Evolutionary conservation across 2,329 filamentous ascomycete genomes (phyloP).

Genomic region (Arthroderma sp.): DNA sequence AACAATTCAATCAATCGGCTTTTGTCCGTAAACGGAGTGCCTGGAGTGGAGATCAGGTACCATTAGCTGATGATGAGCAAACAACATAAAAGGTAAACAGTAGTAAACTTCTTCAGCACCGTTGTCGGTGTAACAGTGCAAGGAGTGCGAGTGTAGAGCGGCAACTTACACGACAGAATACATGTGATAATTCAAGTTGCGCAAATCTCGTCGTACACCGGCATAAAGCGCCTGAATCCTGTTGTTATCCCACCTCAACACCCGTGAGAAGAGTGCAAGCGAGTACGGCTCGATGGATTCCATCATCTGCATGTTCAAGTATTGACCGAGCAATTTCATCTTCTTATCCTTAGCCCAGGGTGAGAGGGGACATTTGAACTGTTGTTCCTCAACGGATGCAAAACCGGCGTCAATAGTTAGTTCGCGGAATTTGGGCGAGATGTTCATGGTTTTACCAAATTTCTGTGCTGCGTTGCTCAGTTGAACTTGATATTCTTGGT

Average conservation of each 20-base stretch:
- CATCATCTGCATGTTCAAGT: slow-evolving; percentile 13
- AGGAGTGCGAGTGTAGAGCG: background rate
- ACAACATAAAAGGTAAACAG: background rate
- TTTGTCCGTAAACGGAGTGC: slow-evolving; percentile 9
- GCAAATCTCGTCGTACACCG: slow-evolving; percentile 8
- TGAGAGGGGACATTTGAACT: slow-evolving; percentile 24
- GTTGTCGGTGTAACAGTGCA: background rate
- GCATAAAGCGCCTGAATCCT: slow-evolving; percentile 9
- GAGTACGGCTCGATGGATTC: slow-evolving; percentile 16
- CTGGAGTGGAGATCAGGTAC: background rate
- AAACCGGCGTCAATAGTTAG: slow-evolving; percentile 40
- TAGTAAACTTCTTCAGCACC: background rate
- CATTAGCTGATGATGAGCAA: background rate
- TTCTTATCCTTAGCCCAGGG: slow-evolving; percentile 12
- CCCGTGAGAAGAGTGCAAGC: slow-evolving; percentile 14
- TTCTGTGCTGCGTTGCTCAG: slow-evolving; percentile 13
- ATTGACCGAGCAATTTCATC: slow-evolving; percentile 9
- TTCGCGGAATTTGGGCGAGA: slow-evolving; percentile 21
- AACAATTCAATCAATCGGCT: slow-evolving; percentile 5
- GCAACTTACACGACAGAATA: slow-evolving; percentile 5
- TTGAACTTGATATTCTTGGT: slow-evolving; percentile 12
- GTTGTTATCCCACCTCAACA: slow-evolving; percentile 13
- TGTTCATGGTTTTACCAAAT: slow-evolving; percentile 16
- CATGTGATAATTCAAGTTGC: slow-evolving; percentile 7
- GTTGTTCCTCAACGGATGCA: slow-evolving; percentile 31